These are phyloP conservation scores for Bryoerythrophyllum caledonicum DNA, from an alignment of 225 moss, liverwort and hornwort genomes.

Conservation along the genomic window DNA sequence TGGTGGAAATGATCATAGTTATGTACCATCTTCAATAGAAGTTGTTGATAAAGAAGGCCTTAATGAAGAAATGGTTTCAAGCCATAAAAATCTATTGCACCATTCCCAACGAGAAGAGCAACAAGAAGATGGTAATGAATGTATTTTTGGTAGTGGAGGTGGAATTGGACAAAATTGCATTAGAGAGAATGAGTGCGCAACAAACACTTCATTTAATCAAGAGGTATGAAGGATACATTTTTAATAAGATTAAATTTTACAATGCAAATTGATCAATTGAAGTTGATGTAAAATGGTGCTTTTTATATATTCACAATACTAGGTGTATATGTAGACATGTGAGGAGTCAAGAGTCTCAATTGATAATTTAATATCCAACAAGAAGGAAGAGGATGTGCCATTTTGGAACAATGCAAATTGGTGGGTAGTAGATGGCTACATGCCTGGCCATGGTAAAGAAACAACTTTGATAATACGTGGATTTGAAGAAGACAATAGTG, in stretches of 20 bases:
- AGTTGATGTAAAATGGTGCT: not conserved
- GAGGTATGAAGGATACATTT: not conserved
- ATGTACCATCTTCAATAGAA: constrained; percentile 14
- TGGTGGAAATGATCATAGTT: not conserved
- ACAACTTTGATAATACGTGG: constrained; percentile 38
- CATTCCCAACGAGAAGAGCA: not conserved
- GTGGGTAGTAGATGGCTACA: constrained; percentile 51
- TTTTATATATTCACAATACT: not conserved
- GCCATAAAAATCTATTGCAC: not conserved
- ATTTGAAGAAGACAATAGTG: constrained; percentile 36
- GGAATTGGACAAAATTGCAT: constrained; percentile 39
- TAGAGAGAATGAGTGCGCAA: constrained; percentile 20
- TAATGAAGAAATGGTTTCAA: not conserved
- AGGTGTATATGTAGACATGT: constrained; percentile 1
- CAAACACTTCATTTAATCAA: constrained; percentile 8
- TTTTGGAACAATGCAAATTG: constrained; percentile 36
- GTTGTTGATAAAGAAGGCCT: not conserved
- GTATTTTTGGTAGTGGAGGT: constrained; percentile 25
- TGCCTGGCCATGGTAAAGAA: constrained; percentile 47
- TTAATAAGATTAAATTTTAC: no score
- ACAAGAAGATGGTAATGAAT: constrained; percentile 26
- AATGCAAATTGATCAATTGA: not conserved
- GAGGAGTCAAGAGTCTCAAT: not conserved
- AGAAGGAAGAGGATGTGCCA: constrained; percentile 13
- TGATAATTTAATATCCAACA: not conserved